Evolutionary conservation across 2,329 filamentous ascomycete genomes (phyloP), one percentile per base, ranked within the genome.

Genomic region (Pseudocercospora vitis): DNA sequence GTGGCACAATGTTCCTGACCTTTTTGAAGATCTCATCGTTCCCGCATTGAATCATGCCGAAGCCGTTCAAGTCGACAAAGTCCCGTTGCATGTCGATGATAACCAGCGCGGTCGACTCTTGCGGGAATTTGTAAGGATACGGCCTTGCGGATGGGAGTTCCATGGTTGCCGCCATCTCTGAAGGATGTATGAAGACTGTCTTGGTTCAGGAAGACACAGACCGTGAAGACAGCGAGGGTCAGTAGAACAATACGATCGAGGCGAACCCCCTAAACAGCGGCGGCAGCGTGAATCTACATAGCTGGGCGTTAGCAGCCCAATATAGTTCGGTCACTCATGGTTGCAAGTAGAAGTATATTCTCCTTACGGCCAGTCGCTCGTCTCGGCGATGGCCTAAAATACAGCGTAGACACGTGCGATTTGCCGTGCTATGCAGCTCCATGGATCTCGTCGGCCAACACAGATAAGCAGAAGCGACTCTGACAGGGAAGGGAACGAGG

Each of bases 31-130:
- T 42, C 12, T 71, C 61, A 68, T 75, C 48, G 67, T 76, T 48
- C 67, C 70, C 56, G 58, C 67, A 66, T 65, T 81, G 77, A 32
- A 81, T 79, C 44, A 74, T 72, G 6, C 78, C 78, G 58, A 80
- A 81, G 19, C 78, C 78, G 46, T 72, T 71, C 2, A 69, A 68
- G n/a, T 76, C 73, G 4, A 81, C 63, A 56, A 80, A 79, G 56
- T 80, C 77, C 32, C 76, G 65, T 56, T 79, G 77, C 76, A 80
- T 78, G 59, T 79, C 76, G 55, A 80, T 78, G 48, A 80, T 70
- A 45, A 80, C 64, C 18, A 80, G 64, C 7, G 78, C 78, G 1
- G 77, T 79, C 7, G 74, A 72, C 23, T 71, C 68, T 19, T 71
- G 67, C 14, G 73, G 70, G 53, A 81, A 81, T 3, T 66, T 69